Evolutionary conservation across 495 filamentous ascomycete genomes (phyloP).

Genomic region (Aspergillus heteromorphus): DNA sequence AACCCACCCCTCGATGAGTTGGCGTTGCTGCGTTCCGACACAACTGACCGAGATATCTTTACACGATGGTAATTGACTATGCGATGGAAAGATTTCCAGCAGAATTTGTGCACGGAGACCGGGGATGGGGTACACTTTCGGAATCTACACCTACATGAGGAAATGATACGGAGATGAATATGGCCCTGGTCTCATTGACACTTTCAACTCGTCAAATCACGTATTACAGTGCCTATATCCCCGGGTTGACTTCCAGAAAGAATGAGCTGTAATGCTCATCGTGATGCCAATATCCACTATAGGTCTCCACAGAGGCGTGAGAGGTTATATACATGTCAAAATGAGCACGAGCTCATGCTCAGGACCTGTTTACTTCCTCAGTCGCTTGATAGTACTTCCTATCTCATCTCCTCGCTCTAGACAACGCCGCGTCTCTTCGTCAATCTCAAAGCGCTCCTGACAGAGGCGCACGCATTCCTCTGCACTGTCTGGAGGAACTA

Average conservation of each 20-base stretch:
- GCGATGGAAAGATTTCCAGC: slow-evolving; percentile 22
- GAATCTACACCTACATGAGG: not conserved
- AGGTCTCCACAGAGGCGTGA: too few relatives aligned
- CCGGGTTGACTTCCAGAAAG: too few relatives aligned
- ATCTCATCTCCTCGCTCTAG: slow-evolving; percentile 22
- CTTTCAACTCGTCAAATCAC: too few relatives aligned
- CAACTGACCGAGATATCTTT: not conserved
- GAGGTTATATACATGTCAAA: too few relatives aligned
- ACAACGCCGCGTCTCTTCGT: slow-evolving; percentile 19
- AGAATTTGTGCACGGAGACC: slow-evolving; percentile 21
- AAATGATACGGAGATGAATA: not conserved
- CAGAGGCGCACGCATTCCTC: slow-evolving; percentile 19
- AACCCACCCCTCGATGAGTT: not conserved
- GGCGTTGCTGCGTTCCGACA: not conserved
- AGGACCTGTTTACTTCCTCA: slow-evolving; percentile 12
- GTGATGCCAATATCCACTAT: too few relatives aligned
- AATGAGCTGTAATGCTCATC: too few relatives aligned
- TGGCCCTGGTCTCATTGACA: not conserved
- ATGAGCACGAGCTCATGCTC: not conserved
- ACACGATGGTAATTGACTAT: slow-evolving; percentile 7
- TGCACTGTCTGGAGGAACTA: slow-evolving; percentile 12
- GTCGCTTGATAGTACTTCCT: slow-evolving; percentile 22
- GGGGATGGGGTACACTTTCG: slow-evolving; percentile 25
- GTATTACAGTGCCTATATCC: too few relatives aligned
- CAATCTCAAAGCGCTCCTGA: slow-evolving; percentile 22